Conservation (phyloP, 306 rosid species). For the Glycine soja region DNA sequence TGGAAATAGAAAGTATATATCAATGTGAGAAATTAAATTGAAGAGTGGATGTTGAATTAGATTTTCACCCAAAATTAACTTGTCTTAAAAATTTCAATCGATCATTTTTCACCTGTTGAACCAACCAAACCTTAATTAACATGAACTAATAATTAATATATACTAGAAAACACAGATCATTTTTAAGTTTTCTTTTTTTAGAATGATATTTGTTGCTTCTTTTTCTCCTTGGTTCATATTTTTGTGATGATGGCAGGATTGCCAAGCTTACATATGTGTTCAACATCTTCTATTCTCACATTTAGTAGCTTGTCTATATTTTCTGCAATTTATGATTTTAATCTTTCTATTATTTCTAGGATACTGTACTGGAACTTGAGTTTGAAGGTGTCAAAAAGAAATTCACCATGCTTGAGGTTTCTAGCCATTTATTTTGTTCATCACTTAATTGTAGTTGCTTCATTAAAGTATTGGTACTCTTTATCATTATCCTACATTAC, state of each 20-base stretch:
- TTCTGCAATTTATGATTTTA: constrained; percentile 16
- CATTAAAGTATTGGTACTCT: constrained; percentile 37
- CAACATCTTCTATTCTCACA: constrained; percentile 6
- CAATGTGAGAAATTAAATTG: too few species aligned
- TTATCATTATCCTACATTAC: not conserved
- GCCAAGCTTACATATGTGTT: constrained; percentile 1
- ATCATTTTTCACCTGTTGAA: not conserved
- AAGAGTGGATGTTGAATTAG: too few species aligned
- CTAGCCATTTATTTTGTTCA: constrained; percentile 2
- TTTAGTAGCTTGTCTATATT: constrained; percentile 29
- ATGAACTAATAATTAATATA: not conserved
- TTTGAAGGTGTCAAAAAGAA: constrained; percentile 95
- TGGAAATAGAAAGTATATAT: too few species aligned
- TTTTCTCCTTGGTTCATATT: constrained; percentile 28
- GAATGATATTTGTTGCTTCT: constrained; percentile 29
- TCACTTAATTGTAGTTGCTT: constrained; percentile 32
- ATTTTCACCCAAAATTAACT: too few species aligned
- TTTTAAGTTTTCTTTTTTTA: constrained; percentile 1
- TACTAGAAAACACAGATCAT: not conserved
- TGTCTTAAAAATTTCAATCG: too few species aligned
- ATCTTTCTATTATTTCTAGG: constrained; percentile 63
- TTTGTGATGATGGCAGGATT: constrained; percentile 25
- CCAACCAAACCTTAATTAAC: constrained; percentile 3
- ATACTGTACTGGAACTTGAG: constrained; percentile 95
- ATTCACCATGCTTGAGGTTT: constrained; percentile 98